phyloP scores from a whole-genome alignment of 2,329 filamentous ascomycete species.

The Cercospora sp. region DNA sequence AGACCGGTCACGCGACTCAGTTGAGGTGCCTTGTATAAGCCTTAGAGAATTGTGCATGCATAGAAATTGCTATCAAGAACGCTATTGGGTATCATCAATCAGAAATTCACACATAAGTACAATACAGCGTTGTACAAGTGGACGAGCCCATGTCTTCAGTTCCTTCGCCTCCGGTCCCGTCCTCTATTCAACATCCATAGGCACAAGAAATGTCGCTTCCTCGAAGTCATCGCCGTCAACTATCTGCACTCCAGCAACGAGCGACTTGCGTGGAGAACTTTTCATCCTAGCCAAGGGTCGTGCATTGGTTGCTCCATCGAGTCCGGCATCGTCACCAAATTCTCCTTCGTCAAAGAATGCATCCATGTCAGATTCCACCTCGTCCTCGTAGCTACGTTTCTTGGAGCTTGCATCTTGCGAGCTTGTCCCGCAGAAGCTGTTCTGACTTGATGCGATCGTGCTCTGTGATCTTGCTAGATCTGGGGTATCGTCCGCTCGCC shows the following conservation, averaged over 20 bases:
- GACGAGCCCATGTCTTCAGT: not conserved
- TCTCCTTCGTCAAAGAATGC: conserved; percentile 35
- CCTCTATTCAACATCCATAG: conserved; percentile 28
- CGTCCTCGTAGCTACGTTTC: conserved; percentile 41
- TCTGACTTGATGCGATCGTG: conserved; percentile 43
- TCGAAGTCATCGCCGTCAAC: conserved; percentile 60
- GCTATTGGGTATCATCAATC: conserved; percentile 1
- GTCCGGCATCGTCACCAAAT: conserved; percentile 11
- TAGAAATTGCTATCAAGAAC: not conserved
- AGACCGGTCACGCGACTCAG: not conserved
- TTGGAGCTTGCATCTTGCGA: conserved; percentile 14
- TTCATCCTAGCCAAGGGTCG: conserved; percentile 32
- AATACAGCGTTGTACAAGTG: not conserved
- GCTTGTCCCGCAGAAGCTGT: conserved; percentile 35
- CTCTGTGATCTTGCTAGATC: conserved; percentile 38
- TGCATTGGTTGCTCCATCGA: not conserved
- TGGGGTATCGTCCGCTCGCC: conserved; percentile 19
- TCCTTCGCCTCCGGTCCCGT: not conserved
- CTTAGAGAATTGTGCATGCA: not conserved
- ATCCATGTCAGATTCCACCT: conserved; percentile 40
- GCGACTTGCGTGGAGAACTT: conserved; percentile 36
- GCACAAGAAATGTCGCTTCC: conserved; percentile 62
- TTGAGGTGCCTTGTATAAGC: not conserved
- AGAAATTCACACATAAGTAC: not conserved
- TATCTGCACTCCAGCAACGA: conserved; percentile 41